phyloP scores from a whole-genome alignment of 2,329 filamentous ascomycete species.

The Colletotrichum somersetense region DNA sequence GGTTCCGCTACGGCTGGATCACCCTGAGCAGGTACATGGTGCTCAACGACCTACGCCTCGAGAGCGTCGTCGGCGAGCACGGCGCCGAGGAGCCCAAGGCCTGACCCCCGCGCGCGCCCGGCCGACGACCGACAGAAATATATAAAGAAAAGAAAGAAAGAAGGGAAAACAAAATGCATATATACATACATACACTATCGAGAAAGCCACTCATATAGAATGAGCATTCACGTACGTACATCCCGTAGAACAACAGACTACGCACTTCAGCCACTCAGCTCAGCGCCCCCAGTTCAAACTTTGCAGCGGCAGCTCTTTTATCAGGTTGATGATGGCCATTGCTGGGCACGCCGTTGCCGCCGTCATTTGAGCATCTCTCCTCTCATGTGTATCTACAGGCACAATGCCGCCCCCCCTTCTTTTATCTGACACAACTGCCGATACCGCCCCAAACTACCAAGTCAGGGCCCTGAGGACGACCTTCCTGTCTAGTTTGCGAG shows the following conservation, averaged over 20 bases:
- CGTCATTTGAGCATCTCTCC: neutral
- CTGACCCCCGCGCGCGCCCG: neutral
- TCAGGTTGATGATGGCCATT: too few relatives aligned
- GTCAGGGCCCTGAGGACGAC: slow-evolving; percentile 10
- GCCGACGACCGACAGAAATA: neutral
- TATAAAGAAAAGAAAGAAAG: neutral
- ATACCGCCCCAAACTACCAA: slow-evolving; percentile 8
- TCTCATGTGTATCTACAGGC: neutral
- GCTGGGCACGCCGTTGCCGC: neutral
- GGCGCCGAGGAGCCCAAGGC: neutral
- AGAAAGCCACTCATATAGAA: neutral
- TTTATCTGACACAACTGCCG: neutral
- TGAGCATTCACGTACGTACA: neutral
- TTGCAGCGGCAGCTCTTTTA: neutral
- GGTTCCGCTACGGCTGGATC: slow-evolving; percentile 99
- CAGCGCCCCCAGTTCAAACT: neutral
- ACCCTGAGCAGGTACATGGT: slow-evolving; percentile 92
- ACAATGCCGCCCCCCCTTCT: neutral
- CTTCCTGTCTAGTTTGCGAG: slow-evolving; percentile 1
- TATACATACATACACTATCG: too few relatives aligned
- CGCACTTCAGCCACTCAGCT: neutral
- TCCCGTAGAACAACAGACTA: neutral
- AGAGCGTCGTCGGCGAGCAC: slow-evolving; percentile 50
- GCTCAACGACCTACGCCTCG: slow-evolving; percentile 83
- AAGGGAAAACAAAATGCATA: neutral